A percentile compares a stretch with the other conserved stretches of the same genome.
Conservation (phyloP, 1,139 yeast species). For the Kurtzmaniella quercitrusa region DNA sequence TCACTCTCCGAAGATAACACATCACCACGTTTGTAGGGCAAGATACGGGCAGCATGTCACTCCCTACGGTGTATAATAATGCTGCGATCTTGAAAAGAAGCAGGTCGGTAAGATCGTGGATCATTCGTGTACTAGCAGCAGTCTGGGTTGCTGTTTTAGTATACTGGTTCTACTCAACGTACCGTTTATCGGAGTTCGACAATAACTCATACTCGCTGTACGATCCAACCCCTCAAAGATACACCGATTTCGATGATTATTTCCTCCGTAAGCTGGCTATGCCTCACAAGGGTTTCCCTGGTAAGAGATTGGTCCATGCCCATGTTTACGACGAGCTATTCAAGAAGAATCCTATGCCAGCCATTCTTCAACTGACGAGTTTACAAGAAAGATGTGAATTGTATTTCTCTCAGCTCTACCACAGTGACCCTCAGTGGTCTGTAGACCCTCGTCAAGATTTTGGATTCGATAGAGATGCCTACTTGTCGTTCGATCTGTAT, state of each 20-base stretch:
- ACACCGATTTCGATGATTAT: conserved; percentile 1
- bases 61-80: neutral
- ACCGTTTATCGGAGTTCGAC: neutral
- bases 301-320: conserved; percentile 3
- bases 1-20: neutral
- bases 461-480: conserved; percentile 12
- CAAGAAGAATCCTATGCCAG: neutral
- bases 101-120: neutral
- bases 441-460: conserved; percentile 13
- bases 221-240: neutral
- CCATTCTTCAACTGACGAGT: neutral
- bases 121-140: neutral
- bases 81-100: neutral
- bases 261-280: conserved; percentile 1
- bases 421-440: conserved; percentile 10
- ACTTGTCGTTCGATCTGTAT: conserved; percentile 12
- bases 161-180: neutral
- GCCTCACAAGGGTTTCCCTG: conserved; percentile 3
- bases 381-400: conserved; percentile 11
- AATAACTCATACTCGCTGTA: neutral
- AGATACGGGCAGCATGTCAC: neutral
- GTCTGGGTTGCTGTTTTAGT: neutral
- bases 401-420: conserved; percentile 10
- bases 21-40: neutral
- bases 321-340: conserved; percentile 3